Evolutionary conservation across 2,329 filamentous ascomycete species (phyloP).

Genomic region (Diaporthe vaccinii): DNA sequence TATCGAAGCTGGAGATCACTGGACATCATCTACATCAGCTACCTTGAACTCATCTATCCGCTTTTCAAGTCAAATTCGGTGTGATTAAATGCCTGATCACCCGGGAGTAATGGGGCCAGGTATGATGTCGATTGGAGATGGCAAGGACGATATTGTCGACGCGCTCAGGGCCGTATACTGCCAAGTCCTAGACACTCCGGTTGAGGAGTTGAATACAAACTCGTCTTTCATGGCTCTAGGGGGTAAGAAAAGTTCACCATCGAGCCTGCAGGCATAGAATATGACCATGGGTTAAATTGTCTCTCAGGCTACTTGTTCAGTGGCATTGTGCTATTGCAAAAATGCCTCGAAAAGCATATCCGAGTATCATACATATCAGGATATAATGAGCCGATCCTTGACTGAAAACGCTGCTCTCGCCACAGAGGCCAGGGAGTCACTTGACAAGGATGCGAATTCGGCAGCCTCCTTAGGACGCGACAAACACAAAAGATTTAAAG

Average conservation of each 20-base stretch:
- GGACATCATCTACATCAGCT: background rate
- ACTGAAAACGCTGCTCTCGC: background rate
- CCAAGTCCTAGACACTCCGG: background rate
- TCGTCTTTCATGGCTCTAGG: background rate
- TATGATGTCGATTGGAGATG: background rate
- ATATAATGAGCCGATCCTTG: background rate
- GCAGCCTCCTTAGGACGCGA: background rate
- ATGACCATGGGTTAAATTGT: background rate
- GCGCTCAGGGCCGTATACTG: background rate
- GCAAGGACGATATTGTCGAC: background rate
- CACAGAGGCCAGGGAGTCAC: background rate
- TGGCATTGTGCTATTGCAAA: background rate
- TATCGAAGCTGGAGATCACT: background rate
- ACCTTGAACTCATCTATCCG: background rate
- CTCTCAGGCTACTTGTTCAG: background rate
- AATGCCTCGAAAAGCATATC: background rate
- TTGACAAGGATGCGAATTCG: background rate
- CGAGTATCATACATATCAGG: background rate
- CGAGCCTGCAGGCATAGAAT: too few relatives aligned
- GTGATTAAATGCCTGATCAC: background rate
- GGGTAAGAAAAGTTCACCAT: background rate
- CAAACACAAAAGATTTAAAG: background rate
- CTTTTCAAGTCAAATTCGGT: background rate
- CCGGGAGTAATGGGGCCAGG: background rate
- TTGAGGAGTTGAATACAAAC: background rate